phyloP scores from a whole-genome alignment of 306 rosid species.

The Pterocarpus macrocarpus region DNA sequence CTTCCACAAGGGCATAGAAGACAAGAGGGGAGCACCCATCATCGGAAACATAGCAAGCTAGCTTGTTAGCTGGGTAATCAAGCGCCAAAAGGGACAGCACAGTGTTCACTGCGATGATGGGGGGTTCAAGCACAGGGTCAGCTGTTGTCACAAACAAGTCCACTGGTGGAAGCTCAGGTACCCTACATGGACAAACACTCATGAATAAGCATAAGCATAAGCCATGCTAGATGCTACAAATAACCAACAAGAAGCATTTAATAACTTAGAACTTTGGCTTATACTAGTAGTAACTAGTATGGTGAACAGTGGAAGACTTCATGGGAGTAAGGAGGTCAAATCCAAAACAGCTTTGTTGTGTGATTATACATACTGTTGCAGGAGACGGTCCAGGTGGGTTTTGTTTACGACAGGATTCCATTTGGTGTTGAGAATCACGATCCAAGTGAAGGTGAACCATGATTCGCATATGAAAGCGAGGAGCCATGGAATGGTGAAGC shows the following conservation, averaged over 20 bases:
- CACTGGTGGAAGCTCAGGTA: slow-evolving; percentile 63
- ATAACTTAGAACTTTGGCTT: no score
- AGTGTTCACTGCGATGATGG: slow-evolving; percentile 69
- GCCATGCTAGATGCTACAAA: no score
- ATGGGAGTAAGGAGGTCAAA: no score
- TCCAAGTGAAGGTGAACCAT: slow-evolving; percentile 64
- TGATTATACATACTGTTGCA: slow-evolving; percentile 40
- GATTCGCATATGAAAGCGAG: slow-evolving; percentile 71
- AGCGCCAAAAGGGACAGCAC: slow-evolving; percentile 71
- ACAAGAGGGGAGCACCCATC: slow-evolving; percentile 73
- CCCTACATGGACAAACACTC: slow-evolving; percentile 37
- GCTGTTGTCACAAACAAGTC: slow-evolving; percentile 83
- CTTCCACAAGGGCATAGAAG: slow-evolving; percentile 63
- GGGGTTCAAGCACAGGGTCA: slow-evolving; percentile 66
- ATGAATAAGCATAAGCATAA: no score
- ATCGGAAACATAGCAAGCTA: slow-evolving; percentile 83
- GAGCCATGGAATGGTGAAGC: slow-evolving; percentile 56
- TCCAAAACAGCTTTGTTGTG: not conserved
- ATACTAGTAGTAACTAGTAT: no score
- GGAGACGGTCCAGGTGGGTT: slow-evolving; percentile 61
- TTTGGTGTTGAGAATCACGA: slow-evolving; percentile 49
- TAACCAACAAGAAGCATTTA: no score
- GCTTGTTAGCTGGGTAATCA: slow-evolving; percentile 69
- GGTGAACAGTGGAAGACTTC: no score
- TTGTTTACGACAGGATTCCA: slow-evolving; percentile 61